A percentile compares a stretch with the other conserved stretches of the same genome.
These are phyloP conservation scores for Venturia aucupariae DNA, from an alignment of 2,329 filamentous ascomycete genomes.

Conservation along the genomic window DNA sequence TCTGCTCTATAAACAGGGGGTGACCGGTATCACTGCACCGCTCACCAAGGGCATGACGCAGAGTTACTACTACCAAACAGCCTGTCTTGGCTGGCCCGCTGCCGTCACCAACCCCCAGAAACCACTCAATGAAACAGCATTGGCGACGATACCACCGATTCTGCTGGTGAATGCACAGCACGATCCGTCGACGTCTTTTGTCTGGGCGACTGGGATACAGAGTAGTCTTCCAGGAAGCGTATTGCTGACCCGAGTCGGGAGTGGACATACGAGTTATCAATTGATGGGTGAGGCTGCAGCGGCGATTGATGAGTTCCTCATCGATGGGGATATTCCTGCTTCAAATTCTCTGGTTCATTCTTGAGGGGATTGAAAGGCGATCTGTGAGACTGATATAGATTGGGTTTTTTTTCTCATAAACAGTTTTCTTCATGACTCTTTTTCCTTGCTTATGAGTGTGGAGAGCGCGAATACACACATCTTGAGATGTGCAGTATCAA, in stretches of 20 bases:
- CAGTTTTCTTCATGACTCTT: no score
- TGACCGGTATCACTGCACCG: conserved; percentile 27
- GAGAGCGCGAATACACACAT: no score
- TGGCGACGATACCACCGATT: conserved; percentile 23
- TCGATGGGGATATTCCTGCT: conserved; percentile 26
- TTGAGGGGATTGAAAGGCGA: no score
- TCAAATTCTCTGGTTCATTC: not conserved
- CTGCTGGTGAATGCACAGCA: conserved; percentile 31
- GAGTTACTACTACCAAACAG: conserved; percentile 27
- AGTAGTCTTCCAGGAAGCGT: conserved; percentile 27
- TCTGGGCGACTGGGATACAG: conserved; percentile 29
- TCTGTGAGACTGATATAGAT: no score
- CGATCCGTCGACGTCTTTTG: conserved; percentile 34
- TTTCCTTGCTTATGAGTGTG: no score
- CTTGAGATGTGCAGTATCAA: no score
- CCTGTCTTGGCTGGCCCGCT: conserved; percentile 35
- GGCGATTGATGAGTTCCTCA: conserved; percentile 26
- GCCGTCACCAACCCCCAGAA: conserved; percentile 28
- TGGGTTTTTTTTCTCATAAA: no score
- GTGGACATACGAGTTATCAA: conserved; percentile 32
- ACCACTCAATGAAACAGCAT: conserved; percentile 19
- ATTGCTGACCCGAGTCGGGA: conserved; percentile 32
- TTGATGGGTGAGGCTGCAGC: conserved; percentile 25
- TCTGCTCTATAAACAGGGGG: conserved; percentile 21
- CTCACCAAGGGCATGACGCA: conserved; percentile 28